Base-by-base conservation (phyloP, 345 rosid genomes). In the Heritiera fomes region DNA sequence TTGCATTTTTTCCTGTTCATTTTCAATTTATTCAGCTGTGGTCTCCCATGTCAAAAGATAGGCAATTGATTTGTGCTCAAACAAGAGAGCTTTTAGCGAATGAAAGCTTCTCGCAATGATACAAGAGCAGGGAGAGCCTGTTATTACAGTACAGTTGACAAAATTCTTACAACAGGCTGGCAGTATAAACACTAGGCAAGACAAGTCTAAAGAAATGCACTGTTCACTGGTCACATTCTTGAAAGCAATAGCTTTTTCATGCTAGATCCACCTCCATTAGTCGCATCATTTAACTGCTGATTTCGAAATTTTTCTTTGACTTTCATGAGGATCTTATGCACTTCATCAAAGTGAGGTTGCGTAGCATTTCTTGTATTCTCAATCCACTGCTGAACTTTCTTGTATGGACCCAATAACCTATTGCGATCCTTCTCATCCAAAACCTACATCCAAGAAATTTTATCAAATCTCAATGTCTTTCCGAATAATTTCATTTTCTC, bases 341-440 rank as follows among this genome's bases (percentile, higher is more conserved):
- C 93, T 77, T 88, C 95, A 73, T 93, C 93, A 79, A 95, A 95
- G 82, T 91, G 89, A 62, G 98, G 97, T 65, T 76, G 83, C 1
- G 92, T 90, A 32, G 93, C 93, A 18, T 83, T 85, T 78, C 82
- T 93, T 23, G 95, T 91, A 79, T 80, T 80, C 81, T 89, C 92
- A 64, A 93, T 84, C 98, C 98, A 95, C 68, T 90, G 85, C 73
- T 83, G 86, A 65, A 95, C 92, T 86, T 90, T 91, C 85, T 89
- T 86, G 79, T 86, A 78, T 12, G 94, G 94, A 79, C 86, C 85
- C 0, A 93, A 80, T 69, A 93, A 61, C 74, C 90, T 83, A 56
- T 75, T 38, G 15, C 87, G 89, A 73, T 88, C 95, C 84, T 86
- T 74, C 71, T 89, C 95, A 72, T 90, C 94, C 87, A 93, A 68